These are phyloP conservation scores for Albophoma yamanashiensis DNA, from an alignment of 2,329 filamentous ascomycete genomes.

Conservation along the genomic window DNA sequence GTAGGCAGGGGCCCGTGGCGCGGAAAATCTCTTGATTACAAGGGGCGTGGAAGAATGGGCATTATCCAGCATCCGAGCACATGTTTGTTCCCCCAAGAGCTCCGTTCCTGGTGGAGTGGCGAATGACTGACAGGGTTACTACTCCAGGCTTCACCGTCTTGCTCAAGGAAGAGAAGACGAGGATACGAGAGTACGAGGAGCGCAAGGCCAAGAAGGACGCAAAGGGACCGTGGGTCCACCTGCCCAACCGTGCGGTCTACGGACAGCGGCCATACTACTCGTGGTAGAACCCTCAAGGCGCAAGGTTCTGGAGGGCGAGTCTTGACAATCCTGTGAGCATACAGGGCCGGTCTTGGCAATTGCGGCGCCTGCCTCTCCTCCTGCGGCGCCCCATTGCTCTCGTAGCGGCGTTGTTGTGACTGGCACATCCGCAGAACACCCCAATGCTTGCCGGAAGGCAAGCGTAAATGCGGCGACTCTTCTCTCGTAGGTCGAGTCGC, in stretches of 20 bases:
- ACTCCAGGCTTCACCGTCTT: conserved; percentile 62
- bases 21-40: conserved; percentile 49
- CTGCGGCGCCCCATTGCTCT: neutral
- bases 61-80: conserved; percentile 62
- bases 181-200: conserved; percentile 71
- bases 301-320: neutral
- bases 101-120: neutral
- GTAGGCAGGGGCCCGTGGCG: conserved; percentile 65
- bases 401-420: neutral
- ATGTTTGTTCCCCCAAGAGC: conserved; percentile 41
- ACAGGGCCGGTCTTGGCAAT: neutral
- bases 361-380: neutral
- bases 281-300: conserved; percentile 49
- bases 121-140: conserved; percentile 5
- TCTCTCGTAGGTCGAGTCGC: neutral
- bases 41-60: conserved; percentile 64
- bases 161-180: conserved; percentile 88
- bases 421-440: neutral
- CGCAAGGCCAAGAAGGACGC: conserved; percentile 63
- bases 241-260: conserved; percentile 77
- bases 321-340: neutral
- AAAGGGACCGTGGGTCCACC: conserved; percentile 73
- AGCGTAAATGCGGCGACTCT: neutral
- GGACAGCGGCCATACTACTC: conserved; percentile 83
- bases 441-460: neutral